A percentile compares a stretch with the other conserved stretches of the same genome.
Evolutionary conservation across 495 filamentous ascomycete genomes (phyloP).

Genomic region (Penicillium malachiteum): DNA sequence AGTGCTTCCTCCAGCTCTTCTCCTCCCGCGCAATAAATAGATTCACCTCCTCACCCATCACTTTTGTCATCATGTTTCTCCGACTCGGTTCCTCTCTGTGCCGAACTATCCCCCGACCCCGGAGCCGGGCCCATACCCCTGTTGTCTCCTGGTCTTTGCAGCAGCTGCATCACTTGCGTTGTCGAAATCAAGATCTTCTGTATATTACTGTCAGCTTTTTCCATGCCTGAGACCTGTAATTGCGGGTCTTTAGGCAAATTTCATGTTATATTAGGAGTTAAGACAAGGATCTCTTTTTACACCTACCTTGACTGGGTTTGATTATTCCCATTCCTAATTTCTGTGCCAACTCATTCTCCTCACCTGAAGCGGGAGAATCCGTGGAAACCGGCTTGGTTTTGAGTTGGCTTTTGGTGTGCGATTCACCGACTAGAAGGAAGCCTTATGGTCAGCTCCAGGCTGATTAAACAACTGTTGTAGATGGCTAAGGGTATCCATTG

Average conservation of each 20-base stretch:
- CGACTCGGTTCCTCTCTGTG: constrained; percentile 12
- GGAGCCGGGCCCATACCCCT: constrained; percentile 61
- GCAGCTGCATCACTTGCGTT: constrained; percentile 35
- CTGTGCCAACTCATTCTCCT: constrained; percentile 30
- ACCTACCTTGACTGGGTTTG: constrained; percentile 36
- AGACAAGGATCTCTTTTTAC: constrained; percentile 27
- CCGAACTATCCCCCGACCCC: constrained; percentile 53
- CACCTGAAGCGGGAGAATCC: constrained; percentile 6
- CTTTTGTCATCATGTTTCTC: constrained; percentile 11
- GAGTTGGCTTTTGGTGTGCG: constrained; percentile 35
- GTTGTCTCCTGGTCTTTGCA: constrained; percentile 49
- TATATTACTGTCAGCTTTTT: constrained; percentile 47
- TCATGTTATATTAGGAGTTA: constrained; percentile 33
- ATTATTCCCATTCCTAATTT: constrained; percentile 28
- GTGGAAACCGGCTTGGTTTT: constrained; percentile 13
- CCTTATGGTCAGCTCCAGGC: not conserved
- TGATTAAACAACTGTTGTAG: no score
- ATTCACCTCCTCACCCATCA: constrained; percentile 1
- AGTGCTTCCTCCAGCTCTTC: constrained; percentile 39
- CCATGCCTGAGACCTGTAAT: constrained; percentile 17
- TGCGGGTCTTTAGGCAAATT: constrained; percentile 13
- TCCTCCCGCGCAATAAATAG: constrained; percentile 40
- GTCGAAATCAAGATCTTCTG: constrained; percentile 39
- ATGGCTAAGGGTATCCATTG: no score
- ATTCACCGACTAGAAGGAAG: constrained; percentile 12